Conservation (phyloP, 495 filamentous ascomycete genomes). For the Terfezia claveryi region DNA sequence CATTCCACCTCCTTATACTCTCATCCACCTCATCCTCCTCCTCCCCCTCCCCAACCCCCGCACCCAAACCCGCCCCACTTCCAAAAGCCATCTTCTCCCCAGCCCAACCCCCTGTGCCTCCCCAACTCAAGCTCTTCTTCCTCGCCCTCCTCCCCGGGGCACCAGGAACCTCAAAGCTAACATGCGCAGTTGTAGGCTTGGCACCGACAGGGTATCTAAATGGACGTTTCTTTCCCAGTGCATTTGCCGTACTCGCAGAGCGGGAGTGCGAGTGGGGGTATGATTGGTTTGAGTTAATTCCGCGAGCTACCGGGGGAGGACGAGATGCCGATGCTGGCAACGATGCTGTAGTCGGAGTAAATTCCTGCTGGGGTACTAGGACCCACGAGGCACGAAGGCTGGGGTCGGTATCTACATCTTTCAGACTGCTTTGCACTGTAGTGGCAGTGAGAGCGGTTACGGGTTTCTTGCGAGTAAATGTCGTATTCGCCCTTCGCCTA, state of each 20-base stretch:
- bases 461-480: neutral
- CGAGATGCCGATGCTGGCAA: neutral
- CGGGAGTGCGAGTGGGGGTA: neutral
- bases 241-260: neutral
- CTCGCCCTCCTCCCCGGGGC: neutral
- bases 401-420: neutral
- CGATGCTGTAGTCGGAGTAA: neutral
- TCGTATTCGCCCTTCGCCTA: neutral
- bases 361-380: neutral
- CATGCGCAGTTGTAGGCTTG: neutral
- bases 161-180: neutral
- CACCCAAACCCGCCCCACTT: neutral
- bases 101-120: neutral
- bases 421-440: no score
- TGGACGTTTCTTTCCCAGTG: neutral
- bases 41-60: neutral
- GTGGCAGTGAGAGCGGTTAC: neutral
- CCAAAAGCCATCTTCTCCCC: neutral
- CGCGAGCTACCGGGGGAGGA: neutral
- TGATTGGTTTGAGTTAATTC: no score
- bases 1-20: constrained; percentile 54
- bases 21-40: constrained; percentile 61
- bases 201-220: neutral
- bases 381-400: neutral
- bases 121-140: neutral